phyloP scores from a whole-genome alignment of 2,329 filamentous ascomycete species.

The Arthrobotrys megalospora region DNA sequence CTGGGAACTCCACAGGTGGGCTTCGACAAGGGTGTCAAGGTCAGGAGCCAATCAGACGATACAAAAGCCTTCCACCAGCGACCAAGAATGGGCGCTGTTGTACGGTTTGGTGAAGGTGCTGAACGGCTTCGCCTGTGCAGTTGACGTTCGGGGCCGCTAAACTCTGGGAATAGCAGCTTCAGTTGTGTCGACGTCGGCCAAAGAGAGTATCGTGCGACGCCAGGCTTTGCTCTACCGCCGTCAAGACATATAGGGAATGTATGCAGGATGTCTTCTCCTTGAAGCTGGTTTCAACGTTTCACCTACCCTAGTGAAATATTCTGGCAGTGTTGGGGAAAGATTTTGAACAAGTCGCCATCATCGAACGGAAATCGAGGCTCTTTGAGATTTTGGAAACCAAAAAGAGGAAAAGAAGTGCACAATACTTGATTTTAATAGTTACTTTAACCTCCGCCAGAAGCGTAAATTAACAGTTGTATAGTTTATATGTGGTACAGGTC shows the following conservation, averaged over 20 bases:
- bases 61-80: conserved; percentile 4
- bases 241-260: conserved; percentile 11
- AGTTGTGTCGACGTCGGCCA: conserved; percentile 15
- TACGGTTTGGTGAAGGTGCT: conserved; percentile 21
- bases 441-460: conserved; percentile 32
- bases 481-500: conserved; percentile 10
- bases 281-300: conserved; percentile 38
- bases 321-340: conserved; percentile 31
- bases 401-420: conserved; percentile 22
- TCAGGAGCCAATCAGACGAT: conserved; percentile 50
- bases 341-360: conserved; percentile 46
- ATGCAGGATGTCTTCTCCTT: conserved; percentile 44
- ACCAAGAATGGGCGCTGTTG: conserved; percentile 20
- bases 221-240: conserved; percentile 2
- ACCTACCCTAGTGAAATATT: conserved; percentile 25
- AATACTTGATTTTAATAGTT: conserved; percentile 26
- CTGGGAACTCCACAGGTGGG: conserved; percentile 55
- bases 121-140: conserved; percentile 21
- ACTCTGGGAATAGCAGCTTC: conserved; percentile 23
- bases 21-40: conserved; percentile 32
- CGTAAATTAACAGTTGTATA: conserved; percentile 40
- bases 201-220: conserved; percentile 26
- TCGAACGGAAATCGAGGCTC: conserved; percentile 55
- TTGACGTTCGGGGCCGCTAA: conserved; percentile 11
- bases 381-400: conserved; percentile 23